These are phyloP conservation scores for Thalassiosira profunda DNA, from an alignment of 108 stramenopile genomes.

Conservation along the genomic window DNA sequence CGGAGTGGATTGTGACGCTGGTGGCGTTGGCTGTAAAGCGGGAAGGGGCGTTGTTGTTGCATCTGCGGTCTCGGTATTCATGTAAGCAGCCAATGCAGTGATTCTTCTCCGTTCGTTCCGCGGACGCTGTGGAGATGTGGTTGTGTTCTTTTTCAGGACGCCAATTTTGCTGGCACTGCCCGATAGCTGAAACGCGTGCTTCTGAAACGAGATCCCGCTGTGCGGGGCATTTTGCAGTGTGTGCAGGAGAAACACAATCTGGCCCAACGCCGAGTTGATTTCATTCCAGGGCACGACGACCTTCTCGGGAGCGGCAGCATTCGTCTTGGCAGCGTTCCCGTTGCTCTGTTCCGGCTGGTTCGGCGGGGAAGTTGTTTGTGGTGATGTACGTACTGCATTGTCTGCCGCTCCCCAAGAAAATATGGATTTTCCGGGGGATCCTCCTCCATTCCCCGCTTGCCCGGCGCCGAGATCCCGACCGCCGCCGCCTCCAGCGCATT, in stretches of 20 bases:
- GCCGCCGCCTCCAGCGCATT: not conserved
- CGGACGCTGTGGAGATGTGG: not conserved
- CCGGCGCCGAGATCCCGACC: not conserved
- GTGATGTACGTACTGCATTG: not conserved
- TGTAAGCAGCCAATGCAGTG: conserved; percentile 24
- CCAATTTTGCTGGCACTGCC: conserved; percentile 82
- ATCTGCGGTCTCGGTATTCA: not conserved
- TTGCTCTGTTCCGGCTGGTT: conserved; percentile 4
- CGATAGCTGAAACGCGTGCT: conserved; percentile 66
- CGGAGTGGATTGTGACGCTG: conserved; percentile 48
- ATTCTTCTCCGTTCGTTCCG: conserved; percentile 33
- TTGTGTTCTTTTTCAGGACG: conserved; percentile 41
- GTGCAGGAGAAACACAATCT: conserved; percentile 68
- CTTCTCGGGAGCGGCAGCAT: conserved; percentile 6
- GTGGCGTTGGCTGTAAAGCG: too few relatives aligned
- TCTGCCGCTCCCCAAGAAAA: conserved; percentile 28
- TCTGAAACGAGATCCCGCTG: conserved; percentile 52
- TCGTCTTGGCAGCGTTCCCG: not conserved
- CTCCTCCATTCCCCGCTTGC: not conserved
- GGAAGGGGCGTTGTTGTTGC: not conserved
- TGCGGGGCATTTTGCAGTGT: conserved; percentile 56
- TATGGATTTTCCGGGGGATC: conserved; percentile 16
- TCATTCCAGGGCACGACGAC: conserved; percentile 73
- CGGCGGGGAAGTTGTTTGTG: not conserved
- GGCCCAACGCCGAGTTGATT: conserved; percentile 87